Percentiles rank a stretch among this genome's conserved stretches.
phyloP scores from a whole-genome alignment of 208 protist species.

The Wallacemonas sp. region DNA sequence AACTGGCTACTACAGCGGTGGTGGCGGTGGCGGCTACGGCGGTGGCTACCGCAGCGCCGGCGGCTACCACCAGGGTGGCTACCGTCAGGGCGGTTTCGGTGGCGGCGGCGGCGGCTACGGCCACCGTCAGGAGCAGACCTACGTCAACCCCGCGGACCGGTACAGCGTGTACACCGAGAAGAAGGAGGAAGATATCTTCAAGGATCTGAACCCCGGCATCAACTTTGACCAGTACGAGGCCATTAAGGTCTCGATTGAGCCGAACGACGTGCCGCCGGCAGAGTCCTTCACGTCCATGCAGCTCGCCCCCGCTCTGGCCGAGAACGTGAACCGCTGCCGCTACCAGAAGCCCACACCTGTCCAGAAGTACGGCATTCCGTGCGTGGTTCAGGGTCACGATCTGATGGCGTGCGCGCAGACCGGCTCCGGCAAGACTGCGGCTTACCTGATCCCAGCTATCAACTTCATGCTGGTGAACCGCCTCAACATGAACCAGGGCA shows the following conservation, averaged over 20 bases:
- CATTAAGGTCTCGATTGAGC: slow-evolving; percentile 84
- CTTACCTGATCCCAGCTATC: slow-evolving; percentile 98
- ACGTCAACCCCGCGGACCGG: slow-evolving; percentile 8
- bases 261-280: slow-evolving; percentile 72
- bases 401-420: slow-evolving; percentile 99
- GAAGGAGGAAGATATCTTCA: slow-evolving; percentile 89
- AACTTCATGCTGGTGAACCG: slow-evolving; percentile 84
- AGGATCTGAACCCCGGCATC: slow-evolving; percentile 90
- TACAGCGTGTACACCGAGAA: slow-evolving; percentile 48
- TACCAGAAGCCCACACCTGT: slow-evolving; percentile 98
- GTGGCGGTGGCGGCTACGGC: slow-evolving; percentile 3
- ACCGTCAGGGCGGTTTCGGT: slow-evolving; percentile 14
- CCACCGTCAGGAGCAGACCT: slow-evolving; percentile 17
- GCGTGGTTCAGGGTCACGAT: slow-evolving; percentile 91
- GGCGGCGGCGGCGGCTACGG: slow-evolving; percentile 21
- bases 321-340: slow-evolving; percentile 94
- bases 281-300: slow-evolving; percentile 86
- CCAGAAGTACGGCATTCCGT: slow-evolving; percentile 97
- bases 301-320: slow-evolving; percentile 81
- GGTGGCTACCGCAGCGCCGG: slow-evolving; percentile 14
- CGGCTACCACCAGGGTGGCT: slow-evolving; percentile 22
- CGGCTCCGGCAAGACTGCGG: slow-evolving; percentile 98
- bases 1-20: neutral
- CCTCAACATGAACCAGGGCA: slow-evolving; percentile 37
- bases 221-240: slow-evolving; percentile 93